Evolutionary conservation across 331 rosid genomes (phyloP).

Genomic region (Malus hybrid): DNA sequence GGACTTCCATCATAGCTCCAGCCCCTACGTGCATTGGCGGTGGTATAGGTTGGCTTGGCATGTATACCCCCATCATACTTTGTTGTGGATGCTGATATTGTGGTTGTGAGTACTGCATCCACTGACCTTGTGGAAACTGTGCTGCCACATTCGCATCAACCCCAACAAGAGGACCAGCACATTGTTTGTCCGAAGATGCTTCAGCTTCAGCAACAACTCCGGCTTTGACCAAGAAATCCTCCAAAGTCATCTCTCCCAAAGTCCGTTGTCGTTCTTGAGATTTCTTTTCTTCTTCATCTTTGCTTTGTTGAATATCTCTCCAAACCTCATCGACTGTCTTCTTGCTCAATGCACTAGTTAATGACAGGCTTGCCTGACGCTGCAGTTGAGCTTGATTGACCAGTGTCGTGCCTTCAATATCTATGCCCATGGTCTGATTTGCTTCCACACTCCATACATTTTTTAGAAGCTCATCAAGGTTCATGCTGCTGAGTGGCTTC

Average conservation of each 20-base stretch:
- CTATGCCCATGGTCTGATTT: constrained; percentile 43
- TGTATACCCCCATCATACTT: constrained; percentile 53
- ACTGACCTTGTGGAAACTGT: constrained; percentile 51
- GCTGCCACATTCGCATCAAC: constrained; percentile 36
- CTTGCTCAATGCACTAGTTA: constrained; percentile 59
- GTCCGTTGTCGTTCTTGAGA: constrained; percentile 60
- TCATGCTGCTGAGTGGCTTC: constrained; percentile 86
- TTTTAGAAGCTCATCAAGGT: constrained; percentile 87
- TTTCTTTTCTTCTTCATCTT: constrained; percentile 38
- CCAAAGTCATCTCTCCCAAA: constrained; percentile 92
- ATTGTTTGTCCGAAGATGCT: constrained; percentile 34
- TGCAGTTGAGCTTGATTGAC: constrained; percentile 42
- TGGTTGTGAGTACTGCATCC: constrained; percentile 62
- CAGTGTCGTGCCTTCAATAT: constrained; percentile 35
- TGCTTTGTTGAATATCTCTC: constrained; percentile 75
- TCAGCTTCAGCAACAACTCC: constrained; percentile 64
- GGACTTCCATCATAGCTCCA: constrained; percentile 49
- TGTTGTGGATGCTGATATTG: constrained; percentile 67
- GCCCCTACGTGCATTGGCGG: constrained; percentile 53
- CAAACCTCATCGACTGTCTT: constrained; percentile 96
- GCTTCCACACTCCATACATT: constrained; percentile 76
- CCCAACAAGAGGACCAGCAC: constrained; percentile 27
- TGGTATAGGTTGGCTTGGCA: constrained; percentile 46
- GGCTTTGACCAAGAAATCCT: constrained; percentile 85
- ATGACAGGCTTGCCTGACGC: constrained; percentile 58